Conservation (phyloP, 208 protist species). For the Leishmania turanica region DNA sequence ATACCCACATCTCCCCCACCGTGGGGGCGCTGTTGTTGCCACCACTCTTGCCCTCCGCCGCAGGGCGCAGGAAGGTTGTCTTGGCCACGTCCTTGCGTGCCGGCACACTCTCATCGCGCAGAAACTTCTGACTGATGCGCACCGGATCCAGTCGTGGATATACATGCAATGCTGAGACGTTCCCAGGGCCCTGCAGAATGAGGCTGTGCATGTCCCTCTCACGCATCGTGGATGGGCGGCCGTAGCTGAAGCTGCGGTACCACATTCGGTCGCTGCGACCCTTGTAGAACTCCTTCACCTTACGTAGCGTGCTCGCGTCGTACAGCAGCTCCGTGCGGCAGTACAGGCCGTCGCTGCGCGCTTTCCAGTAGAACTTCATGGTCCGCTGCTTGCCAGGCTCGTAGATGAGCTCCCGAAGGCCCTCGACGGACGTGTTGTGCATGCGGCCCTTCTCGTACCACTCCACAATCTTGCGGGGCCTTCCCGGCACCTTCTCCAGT, state of each 20-base stretch:
- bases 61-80: conserved; percentile 60
- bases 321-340: conserved; percentile 80
- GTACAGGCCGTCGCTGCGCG: conserved; percentile 83
- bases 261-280: conserved; percentile 70
- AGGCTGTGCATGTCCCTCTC: conserved; percentile 40
- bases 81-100: conserved; percentile 75
- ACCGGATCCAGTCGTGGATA: conserved; percentile 71
- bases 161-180: conserved; percentile 38
- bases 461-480: conserved; percentile 46
- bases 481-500: conserved; percentile 9
- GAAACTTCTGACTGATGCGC: conserved; percentile 88
- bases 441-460: conserved; percentile 86
- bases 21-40: conserved; percentile 4
- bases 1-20: conserved; percentile 82
- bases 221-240: conserved; percentile 33
- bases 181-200: conserved; percentile 28
- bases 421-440: conserved; percentile 61
- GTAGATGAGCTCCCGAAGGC: conserved; percentile 68
- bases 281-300: conserved; percentile 89
- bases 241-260: conserved; percentile 84
- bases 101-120: conserved; percentile 46
- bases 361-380: conserved; percentile 89
- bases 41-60: conserved; percentile 16
- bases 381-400: conserved; percentile 67
- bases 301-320: conserved; percentile 55